Base-by-base conservation (phyloP, 2,329 filamentous ascomycete genomes). In the Clonostachys solani region DNA sequence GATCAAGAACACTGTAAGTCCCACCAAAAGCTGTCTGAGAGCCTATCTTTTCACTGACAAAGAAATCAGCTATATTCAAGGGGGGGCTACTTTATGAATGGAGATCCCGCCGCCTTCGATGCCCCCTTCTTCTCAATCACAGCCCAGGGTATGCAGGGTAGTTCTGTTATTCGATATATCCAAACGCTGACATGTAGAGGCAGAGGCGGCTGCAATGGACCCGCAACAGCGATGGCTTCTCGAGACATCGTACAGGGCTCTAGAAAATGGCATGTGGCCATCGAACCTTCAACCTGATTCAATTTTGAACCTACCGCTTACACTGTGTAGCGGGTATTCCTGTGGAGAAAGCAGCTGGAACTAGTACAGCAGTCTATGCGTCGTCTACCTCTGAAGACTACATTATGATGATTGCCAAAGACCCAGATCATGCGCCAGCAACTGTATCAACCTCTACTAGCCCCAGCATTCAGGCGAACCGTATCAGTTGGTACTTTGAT, bases 121-220 rank as follows among this genome's bases (percentile, higher is more conserved):
- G 75, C 75, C 1, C 71, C 72, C 0, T 79, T 79, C 54, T 80
- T 80, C 55, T 69, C 69, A 40, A 60, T 78, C n/a, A 75, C 74
- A 1, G 66, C 71, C 50, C 71, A 74, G 51, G 68, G 23, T 29
- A 29, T 29, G 23, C 9, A 29, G 9, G 23, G 23, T 29, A 29
- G 23, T 10, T 29, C 23, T 10, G 23, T 10, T 29, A 10, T 10
- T 29, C 23, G 23, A 3, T 29, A 29, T 29, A 29, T 29, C 23
- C 9, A 10, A 29, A 29, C 10, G 23, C 23, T 29, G 23, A 29
- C 23, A 10, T 10, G 23, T 29, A 10, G 23, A 29, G 3, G 71
- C 73, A 50, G 73, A 78, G 56, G 75, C 71, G 23, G 64, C 64
- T 42, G 72, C 73, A 1, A 74, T 50, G 58, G 77, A 81, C 43